phyloP scores from a whole-genome alignment of 768 basidiomycete genomes.

The Mycena rosella region DNA sequence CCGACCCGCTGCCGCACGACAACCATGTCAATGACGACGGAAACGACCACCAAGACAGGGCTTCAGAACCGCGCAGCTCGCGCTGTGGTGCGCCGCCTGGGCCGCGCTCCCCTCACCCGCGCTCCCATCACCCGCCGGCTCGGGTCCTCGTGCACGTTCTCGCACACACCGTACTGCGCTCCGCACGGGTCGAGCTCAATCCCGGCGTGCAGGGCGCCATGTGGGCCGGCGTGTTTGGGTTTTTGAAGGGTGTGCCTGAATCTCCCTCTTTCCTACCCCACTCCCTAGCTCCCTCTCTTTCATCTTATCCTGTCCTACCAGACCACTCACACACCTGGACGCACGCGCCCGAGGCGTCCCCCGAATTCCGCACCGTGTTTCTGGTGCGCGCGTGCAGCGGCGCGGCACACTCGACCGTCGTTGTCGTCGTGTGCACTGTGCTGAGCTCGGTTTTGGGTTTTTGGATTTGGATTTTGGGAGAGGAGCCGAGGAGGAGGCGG shows the following conservation, averaged over 20 bases:
- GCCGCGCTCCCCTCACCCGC: constrained; percentile 44
- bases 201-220: constrained; percentile 72
- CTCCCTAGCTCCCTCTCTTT: too few species aligned
- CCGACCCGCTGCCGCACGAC: constrained; percentile 10
- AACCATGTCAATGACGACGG: neutral
- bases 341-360: constrained; percentile 57
- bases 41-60: constrained; percentile 10
- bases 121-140: constrained; percentile 35
- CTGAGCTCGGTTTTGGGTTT: constrained; percentile 54
- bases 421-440: constrained; percentile 87
- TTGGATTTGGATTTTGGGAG: too few species aligned
- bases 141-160: constrained; percentile 60
- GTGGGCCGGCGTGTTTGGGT: constrained; percentile 78
- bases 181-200: constrained; percentile 79
- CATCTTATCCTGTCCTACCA: too few species aligned
- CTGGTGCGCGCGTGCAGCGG: constrained; percentile 85
- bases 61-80: constrained; percentile 64
- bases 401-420: constrained; percentile 84
- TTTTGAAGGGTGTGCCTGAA: constrained; percentile 81
- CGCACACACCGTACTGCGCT: constrained; percentile 71
- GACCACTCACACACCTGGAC: constrained; percentile 20
- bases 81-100: constrained; percentile 69
- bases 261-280: constrained; percentile 20
- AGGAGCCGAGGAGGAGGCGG: too few species aligned
- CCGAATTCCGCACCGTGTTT: constrained; percentile 79